Percentiles rank a stretch among this genome's conserved stretches.
phyloP scores from a whole-genome alignment of 2,329 filamentous ascomycete genomes.

The Fusarium pseudocircinatum region DNA sequence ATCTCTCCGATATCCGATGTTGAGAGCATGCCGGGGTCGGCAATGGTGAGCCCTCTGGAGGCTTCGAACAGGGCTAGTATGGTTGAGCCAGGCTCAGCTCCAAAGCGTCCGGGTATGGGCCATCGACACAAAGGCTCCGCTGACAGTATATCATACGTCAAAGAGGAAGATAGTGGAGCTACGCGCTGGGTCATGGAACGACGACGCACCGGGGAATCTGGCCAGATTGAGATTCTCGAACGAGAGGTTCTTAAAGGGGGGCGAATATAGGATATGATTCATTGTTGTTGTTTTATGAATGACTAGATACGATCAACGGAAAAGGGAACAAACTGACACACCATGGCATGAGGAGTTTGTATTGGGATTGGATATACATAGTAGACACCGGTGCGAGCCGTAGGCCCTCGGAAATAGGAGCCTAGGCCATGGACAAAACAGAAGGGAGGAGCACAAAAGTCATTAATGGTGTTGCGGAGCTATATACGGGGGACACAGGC shows the following conservation, averaged over 20 bases:
- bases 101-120: constrained; percentile 44
- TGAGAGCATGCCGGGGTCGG: constrained; percentile 29
- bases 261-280: constrained; percentile 51
- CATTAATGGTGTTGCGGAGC: constrained; percentile 21
- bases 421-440: not conserved
- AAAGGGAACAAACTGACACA: constrained; percentile 14
- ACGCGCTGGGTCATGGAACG: constrained; percentile 76
- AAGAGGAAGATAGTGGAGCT: constrained; percentile 68
- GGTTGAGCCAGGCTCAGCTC: constrained; percentile 13
- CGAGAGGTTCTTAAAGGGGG: constrained; percentile 70
- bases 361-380: constrained; percentile 29
- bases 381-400: constrained; percentile 14
- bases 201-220: constrained; percentile 71
- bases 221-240: constrained; percentile 71
- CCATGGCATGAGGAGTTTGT: constrained; percentile 27
- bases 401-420: not conserved
- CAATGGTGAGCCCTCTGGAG: constrained; percentile 36
- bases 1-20: constrained; percentile 36
- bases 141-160: constrained; percentile 76
- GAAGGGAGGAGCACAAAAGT: constrained; percentile 24
- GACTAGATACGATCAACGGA: constrained; percentile 5
- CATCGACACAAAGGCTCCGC: constrained; percentile 66
- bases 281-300: constrained; percentile 10
- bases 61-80: constrained; percentile 24
- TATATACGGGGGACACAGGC: constrained; percentile 7